Evolutionary conservation across 192 early-diverging fungal species (phyloP), one percentile per base, ranked within the genome.

Genomic region (Umbelopsis vinacea): DNA sequence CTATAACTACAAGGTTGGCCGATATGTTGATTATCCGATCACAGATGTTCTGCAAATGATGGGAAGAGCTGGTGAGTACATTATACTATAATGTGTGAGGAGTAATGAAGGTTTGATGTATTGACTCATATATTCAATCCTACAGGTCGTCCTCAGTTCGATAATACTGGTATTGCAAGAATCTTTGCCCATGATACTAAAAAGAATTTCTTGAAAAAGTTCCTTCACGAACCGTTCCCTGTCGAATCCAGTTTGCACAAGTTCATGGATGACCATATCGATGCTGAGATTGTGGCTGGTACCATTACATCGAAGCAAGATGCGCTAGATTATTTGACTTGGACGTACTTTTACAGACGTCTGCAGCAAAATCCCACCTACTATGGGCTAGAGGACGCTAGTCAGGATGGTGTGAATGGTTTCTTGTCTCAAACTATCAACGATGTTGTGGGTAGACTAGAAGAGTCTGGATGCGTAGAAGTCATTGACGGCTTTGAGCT

Each of bases 11-110:
- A 93, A 94, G 76, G 95, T 96, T 76, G 97, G 98, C 76, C 89
- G 96, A 11, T 98, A 99, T 87, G 88, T 89, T 0, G 98, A 99
- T 74, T 99, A 97, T 76, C 86, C 93, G 10, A 92, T 98, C 23
- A 93, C 95, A 1, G 98, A 98, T 67, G 92, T 98, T 50, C 82
- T 98, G 69, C 96, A 99, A 81, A 99, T 99, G 98, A 94, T 98
- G 90, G 98, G 98, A 6, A 87, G 95, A 15, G 96, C 96, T 5
- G 90, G 48, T 50, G 15, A 50, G 48, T 50, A 15, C n/a, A 21
- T 0, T 1, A 17, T 50, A 17, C 3, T 50, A 17, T 19, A 50
- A n/a, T 4, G 17, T 4, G 46, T 15, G 46, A 50, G 3, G 17
- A 4, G 48, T 1, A 50, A 50, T 19, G 6, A 15, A 50, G 15